Base-by-base conservation (phyloP, 306 rosid genomes). In the Prunus kanzakura region DNA sequence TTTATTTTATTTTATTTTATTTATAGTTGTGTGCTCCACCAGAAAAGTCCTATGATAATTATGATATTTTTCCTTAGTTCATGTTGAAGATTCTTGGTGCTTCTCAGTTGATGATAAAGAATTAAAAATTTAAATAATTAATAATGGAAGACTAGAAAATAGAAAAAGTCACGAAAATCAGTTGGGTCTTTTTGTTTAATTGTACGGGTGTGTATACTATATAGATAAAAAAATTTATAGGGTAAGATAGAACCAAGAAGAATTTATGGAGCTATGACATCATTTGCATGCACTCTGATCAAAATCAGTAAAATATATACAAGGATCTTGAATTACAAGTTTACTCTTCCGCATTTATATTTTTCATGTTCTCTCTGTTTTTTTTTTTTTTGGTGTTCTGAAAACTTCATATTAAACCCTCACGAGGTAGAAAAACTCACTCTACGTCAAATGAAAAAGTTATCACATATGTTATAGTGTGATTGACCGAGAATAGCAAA, bases 401-500 rank as follows among this genome's bases (percentile, higher is more conserved):
- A 20, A 20, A 20, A 20, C 20, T 20, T 20, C 20, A 20, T 20
- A 20, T 20, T 20, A 20, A 20, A 20, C 6, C 38, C 38, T 4
- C 38, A 32, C 0, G 7, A 32, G 38, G 38, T 32, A 32, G 38
- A 32, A 32, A 32, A 32, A 32, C 35, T 30, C 1, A 30, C 6
- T 30, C 6, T 32, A 32, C 0, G 1, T 32, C 0, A 32, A 32
- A 0, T 32, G 6, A 4, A 32, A 32, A 32, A 32, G 1, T 32
- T 4, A 32, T 32, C 6, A 32, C 38, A 32, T 32, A 32, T 4
- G 0, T 0, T 4, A 32, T 32, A 32, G 0, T 32, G 6, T 32
- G 6, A 32, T 32, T 32, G 1, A 0, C 0, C 1, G 7, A 0
- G 0, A 32, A 32, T 4, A 32, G 0, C 1, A 32, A 32, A 32